Percentiles rank a stretch among this genome's conserved stretches.
Evolutionary conservation across 176 grass and related monocot genomes (phyloP).

Genomic region (Secale cereale): DNA sequence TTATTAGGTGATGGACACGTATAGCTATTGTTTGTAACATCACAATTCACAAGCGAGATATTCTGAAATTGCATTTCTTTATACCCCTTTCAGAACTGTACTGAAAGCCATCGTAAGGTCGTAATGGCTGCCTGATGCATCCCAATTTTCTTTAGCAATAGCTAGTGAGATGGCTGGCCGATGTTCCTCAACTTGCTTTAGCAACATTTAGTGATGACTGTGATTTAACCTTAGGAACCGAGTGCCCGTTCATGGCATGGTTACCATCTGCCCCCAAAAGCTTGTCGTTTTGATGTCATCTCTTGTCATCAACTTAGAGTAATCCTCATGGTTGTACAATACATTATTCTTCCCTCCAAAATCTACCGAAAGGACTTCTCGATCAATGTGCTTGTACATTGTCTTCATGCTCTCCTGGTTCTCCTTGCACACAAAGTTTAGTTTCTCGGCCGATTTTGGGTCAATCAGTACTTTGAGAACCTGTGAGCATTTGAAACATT

Average conservation of each 20-base stretch:
- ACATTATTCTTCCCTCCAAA: slow-evolving; percentile 67
- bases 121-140: not conserved
- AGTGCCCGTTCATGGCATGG: slow-evolving; percentile 3
- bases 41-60: not conserved
- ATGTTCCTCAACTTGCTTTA: slow-evolving; percentile 43
- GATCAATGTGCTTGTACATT: slow-evolving; percentile 59
- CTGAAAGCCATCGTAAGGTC: not conserved
- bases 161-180: not conserved
- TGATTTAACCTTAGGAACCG: slow-evolving; percentile 1
- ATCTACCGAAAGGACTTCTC: slow-evolving; percentile 52
- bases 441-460: slow-evolving; percentile 55
- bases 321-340: slow-evolving; percentile 72
- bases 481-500: slow-evolving; percentile 16
- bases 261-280: slow-evolving; percentile 36
- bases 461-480: slow-evolving; percentile 67
- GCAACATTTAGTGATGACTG: slow-evolving; percentile 10
- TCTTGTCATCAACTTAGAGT: slow-evolving; percentile 63
- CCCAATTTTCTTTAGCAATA: not conserved
- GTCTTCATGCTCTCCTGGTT: slow-evolving; percentile 64
- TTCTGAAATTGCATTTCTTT: not conserved
- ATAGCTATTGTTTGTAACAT: not conserved
- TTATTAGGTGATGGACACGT: not conserved
- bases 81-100: not conserved
- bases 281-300: slow-evolving; percentile 60
- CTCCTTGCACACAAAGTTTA: slow-evolving; percentile 62